Conservation (phyloP, 257 asterid genomes). For the Solanum tarijense region DNA sequence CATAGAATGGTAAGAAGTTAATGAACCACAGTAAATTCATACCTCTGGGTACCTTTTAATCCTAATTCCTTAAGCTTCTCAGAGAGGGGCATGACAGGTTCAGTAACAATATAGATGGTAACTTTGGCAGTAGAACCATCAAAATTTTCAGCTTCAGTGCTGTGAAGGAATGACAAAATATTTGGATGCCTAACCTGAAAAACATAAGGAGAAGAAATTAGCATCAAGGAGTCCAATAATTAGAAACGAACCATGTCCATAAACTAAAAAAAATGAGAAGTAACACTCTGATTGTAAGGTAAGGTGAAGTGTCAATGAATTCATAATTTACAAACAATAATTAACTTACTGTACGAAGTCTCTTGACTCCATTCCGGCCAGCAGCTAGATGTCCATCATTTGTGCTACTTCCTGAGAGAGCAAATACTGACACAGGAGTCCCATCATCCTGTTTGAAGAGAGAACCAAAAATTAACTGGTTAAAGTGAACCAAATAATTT, state of each 20-base stretch:
- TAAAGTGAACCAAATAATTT: not conserved
- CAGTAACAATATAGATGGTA: slow-evolving; percentile 87
- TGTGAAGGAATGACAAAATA: slow-evolving; percentile 88
- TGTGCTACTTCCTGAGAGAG: slow-evolving; percentile 79
- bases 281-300: not conserved
- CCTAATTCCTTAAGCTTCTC: slow-evolving; percentile 96
- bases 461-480: not conserved
- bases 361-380: slow-evolving; percentile 97
- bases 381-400: slow-evolving; percentile 92
- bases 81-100: slow-evolving; percentile 92
- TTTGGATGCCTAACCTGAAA: slow-evolving; percentile 97
- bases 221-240: not conserved
- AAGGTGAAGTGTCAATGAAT: not conserved
- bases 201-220: not conserved
- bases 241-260: not conserved
- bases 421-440: slow-evolving; percentile 85
- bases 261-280: not conserved
- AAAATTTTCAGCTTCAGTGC: slow-evolving; percentile 78
- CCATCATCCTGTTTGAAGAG: slow-evolving; percentile 72
- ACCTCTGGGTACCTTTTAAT: slow-evolving; percentile 84
- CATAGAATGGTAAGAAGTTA: not conserved
- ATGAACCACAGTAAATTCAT: slow-evolving; percentile 4
- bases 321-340: not conserved
- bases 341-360: slow-evolving; percentile 85
- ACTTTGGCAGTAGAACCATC: slow-evolving; percentile 79